Base-by-base conservation (phyloP, 345 rosid species). In the Ailanthus altissimus region DNA sequence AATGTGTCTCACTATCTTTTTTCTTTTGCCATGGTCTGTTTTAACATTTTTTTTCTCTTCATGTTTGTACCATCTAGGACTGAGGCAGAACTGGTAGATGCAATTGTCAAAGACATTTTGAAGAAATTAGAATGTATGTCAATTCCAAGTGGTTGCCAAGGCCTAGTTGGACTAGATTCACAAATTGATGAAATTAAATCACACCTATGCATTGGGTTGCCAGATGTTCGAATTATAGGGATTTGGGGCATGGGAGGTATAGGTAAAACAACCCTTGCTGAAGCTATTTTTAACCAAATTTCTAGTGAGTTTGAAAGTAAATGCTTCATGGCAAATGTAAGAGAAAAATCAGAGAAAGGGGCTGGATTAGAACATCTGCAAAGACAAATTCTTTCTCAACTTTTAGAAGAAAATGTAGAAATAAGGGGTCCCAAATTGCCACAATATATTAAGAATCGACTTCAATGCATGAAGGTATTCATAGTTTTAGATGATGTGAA, bases 231-330 rank as follows among this genome's bases (percentile, higher is more conserved):
- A 25, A 23, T 67, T 3, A 1, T 67, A 45, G 71, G 71, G 10
- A 67, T 67, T 45, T 23, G 54, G 20, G 54, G 71, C 16, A 67
- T 67, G 71, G 71, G 71, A 6, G 71, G 71, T 23, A 67, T 67
- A 23, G 71, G 54, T 67, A 67, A 67, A 67, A 67, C 71, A 21
- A 67, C 71, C 7, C 21, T 67, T 67, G 71, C 38, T 21, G 28
- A 53, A 25, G 50, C 26, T 2, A 8, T 45, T 40, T 67, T n/a
- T 16, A 25, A 67, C 51, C 15, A 16, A 25, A 12, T 21, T 40
- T 67, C 38, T 7, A 43, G 13, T 25, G 14, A 43, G 46, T 67
- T 67, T 67, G 71, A 67, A 67, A 54, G 71, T n/a, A 40, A 45
- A 8, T 3, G 51, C 32, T 65, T 65, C 2, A 45, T 21, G n/a